phyloP scores from a whole-genome alignment of 1,284 basidiomycete species.

The Pisolithus thermaeus region DNA sequence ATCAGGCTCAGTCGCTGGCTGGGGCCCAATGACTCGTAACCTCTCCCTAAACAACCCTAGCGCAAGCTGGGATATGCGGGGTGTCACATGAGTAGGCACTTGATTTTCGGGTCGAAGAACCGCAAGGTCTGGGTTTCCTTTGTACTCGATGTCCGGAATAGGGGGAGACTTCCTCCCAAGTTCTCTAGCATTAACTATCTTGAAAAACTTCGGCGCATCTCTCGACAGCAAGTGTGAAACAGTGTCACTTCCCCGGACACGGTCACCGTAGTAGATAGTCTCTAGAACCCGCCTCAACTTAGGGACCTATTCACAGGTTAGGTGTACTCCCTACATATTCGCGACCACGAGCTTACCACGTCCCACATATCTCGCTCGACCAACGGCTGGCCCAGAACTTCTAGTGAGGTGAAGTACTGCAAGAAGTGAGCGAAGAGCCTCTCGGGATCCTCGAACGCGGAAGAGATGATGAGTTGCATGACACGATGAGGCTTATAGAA shows the following conservation, averaged over 20 bases:
- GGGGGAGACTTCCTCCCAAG: neutral
- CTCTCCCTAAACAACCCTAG: conserved; percentile 45
- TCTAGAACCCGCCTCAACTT: conserved; percentile 21
- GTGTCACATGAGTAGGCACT: conserved; percentile 54
- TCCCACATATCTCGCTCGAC: conserved; percentile 36
- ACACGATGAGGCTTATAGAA: conserved; percentile 48
- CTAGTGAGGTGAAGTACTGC: conserved; percentile 26
- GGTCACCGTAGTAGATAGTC: conserved; percentile 14
- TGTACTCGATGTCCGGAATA: conserved; percentile 12
- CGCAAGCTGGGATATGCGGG: conserved; percentile 47
- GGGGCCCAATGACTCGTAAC: conserved; percentile 46
- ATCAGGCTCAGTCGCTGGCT: conserved; percentile 22
- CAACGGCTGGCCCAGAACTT: conserved; percentile 35
- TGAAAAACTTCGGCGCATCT: conserved; percentile 14
- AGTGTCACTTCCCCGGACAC: conserved; percentile 17
- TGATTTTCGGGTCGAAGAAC: conserved; percentile 37
- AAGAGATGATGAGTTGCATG: conserved; percentile 43
- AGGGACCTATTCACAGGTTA: conserved; percentile 23
- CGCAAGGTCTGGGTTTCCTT: conserved; percentile 45
- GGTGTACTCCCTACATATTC: neutral
- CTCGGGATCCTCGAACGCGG: conserved; percentile 25
- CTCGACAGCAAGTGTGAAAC: conserved; percentile 16
- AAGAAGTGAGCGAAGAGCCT: conserved; percentile 30
- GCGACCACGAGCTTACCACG: conserved; percentile 30
- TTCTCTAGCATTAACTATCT: conserved; percentile 4